Base-by-base conservation (phyloP, 345 rosid genomes). In the Punica granatum region DNA sequence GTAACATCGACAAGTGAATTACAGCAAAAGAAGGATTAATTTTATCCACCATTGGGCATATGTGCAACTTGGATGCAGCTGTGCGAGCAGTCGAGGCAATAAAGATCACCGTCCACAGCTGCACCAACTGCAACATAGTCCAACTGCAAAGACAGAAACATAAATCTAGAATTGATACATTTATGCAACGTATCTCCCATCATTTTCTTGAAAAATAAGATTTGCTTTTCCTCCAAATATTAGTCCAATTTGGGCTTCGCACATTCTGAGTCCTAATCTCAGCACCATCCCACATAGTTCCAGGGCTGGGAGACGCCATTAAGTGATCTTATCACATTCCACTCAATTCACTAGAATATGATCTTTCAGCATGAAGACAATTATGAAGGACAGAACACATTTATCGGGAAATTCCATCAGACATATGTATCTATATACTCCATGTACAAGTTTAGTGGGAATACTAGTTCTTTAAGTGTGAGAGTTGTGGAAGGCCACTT, bases 401-500 rank as follows among this genome's bases (percentile, higher is more conserved):
- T n/a, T n/a, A n/a, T n/a, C n/a, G n/a, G n/a, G 7, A 8, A 16
- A 46, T 46, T 23, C 53, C 53, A 46, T 5, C 7, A 43, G 48
- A 43, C 16, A 43, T 43, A 18, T 43, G 11, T 5, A 37, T n/a
- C n/a, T 7, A 13, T 37, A 37, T 14, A 43, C 48, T 43, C 48
- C 48, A 43, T 43, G 11, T 8, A 1, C 42, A 37, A 37, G 42
- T 37, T n/a, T n/a, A n/a, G n/a, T n/a, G n/a, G n/a, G n/a, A n/a
- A n/a, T n/a, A n/a, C n/a, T n/a, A n/a, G n/a, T n/a, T n/a, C n/a
- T n/a, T n/a, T n/a, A n/a, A n/a, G 25, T 26, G 59, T 58, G 7
- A 23, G 2, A 33, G 44, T 19, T 30, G 41, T 44, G 70, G 59
- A 74, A 82, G 78, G 63, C 77, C 86, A 65, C 66, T 77, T 44